Conservation (phyloP, 2,329 filamentous ascomycete species). For the Thielaviopsis musarum region DNA sequence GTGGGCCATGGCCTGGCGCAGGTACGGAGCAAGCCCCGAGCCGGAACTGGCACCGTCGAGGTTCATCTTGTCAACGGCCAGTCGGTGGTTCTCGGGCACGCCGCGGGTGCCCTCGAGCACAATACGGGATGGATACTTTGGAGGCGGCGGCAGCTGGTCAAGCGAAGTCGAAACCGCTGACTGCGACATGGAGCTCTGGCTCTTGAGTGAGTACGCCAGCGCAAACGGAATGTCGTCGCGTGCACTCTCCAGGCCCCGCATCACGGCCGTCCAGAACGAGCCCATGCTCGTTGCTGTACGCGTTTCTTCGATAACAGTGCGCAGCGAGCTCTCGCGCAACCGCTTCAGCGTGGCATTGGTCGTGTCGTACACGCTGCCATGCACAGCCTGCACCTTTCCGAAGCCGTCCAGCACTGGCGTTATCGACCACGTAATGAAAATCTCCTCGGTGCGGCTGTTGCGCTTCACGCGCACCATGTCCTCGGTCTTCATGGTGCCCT, state of each 20-base stretch:
- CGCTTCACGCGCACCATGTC: conserved; percentile 58
- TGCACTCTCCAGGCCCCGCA: conserved; percentile 54
- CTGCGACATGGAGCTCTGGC: conserved; percentile 47
- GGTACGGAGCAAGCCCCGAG: conserved; percentile 59
- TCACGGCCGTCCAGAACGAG: conserved; percentile 56
- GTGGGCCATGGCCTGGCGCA: conserved; percentile 55
- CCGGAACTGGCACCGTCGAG: conserved; percentile 48
- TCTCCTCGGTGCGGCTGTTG: conserved; percentile 56
- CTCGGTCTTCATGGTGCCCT: conserved; percentile 73
- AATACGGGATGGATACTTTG: conserved; percentile 41
- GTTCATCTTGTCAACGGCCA: conserved; percentile 46
- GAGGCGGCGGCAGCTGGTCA: not conserved
- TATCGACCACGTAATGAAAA: conserved; percentile 70
- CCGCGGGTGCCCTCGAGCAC: conserved; percentile 58
- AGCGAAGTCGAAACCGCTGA: not conserved
- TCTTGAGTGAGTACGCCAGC: conserved; percentile 54
- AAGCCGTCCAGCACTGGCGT: conserved; percentile 61
- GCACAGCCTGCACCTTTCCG: conserved; percentile 57
- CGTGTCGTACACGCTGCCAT: conserved; percentile 70
- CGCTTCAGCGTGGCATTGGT: conserved; percentile 64
- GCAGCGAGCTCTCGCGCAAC: conserved; percentile 60
- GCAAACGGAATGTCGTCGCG: conserved; percentile 61
- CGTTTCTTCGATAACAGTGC: conserved; percentile 62
- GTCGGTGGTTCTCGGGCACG: conserved; percentile 44
- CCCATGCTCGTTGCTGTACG: conserved; percentile 55